Percentiles rank a stretch among this genome's conserved stretches.
These are phyloP conservation scores for Tetracentron sinense DNA, from an alignment of 164 flowering plant species.

Conservation along the genomic window DNA sequence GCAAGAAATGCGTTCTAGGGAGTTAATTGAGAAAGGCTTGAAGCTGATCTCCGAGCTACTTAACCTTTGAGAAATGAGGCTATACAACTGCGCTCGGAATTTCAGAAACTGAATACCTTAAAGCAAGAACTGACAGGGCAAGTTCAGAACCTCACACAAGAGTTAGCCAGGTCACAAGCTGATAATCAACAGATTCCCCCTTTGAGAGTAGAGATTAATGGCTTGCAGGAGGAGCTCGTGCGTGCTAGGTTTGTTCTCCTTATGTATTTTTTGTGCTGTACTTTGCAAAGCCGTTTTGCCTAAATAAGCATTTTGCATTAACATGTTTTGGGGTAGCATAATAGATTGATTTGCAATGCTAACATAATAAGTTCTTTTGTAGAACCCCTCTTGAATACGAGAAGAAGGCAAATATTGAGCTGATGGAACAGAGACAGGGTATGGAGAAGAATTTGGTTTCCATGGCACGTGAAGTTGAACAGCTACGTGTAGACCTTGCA, in stretches of 20 bases:
- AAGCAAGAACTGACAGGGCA: constrained; percentile 68
- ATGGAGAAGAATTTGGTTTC: constrained; percentile 90
- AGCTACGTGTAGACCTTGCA: constrained; percentile 71
- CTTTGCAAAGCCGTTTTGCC: neutral
- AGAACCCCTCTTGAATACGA: constrained; percentile 84
- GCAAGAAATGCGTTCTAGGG: constrained; percentile 72
- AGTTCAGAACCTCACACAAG: constrained; percentile 59
- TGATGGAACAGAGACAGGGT: constrained; percentile 76
- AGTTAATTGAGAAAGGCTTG: constrained; percentile 68
- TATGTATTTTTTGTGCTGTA: neutral
- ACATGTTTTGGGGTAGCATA: neutral
- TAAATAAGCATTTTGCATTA: neutral
- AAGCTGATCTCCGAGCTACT: constrained; percentile 84
- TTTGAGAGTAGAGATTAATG: constrained; percentile 62
- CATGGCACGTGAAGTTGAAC: constrained; percentile 95
- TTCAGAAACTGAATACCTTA: constrained; percentile 52
- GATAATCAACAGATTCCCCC: constrained; percentile 76
- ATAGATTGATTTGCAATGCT: neutral
- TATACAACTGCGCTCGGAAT: constrained; percentile 57
- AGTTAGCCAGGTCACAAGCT: constrained; percentile 50
- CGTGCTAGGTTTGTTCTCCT: constrained; percentile 68
- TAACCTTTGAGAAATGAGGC: constrained; percentile 75
- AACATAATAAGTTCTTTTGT: constrained; percentile 13
- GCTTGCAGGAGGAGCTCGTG: constrained; percentile 79
- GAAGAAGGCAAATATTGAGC: constrained; percentile 75